These are phyloP conservation scores for Talaromyces wortmannii DNA, from an alignment of 495 filamentous ascomycete species.

Conservation along the genomic window DNA sequence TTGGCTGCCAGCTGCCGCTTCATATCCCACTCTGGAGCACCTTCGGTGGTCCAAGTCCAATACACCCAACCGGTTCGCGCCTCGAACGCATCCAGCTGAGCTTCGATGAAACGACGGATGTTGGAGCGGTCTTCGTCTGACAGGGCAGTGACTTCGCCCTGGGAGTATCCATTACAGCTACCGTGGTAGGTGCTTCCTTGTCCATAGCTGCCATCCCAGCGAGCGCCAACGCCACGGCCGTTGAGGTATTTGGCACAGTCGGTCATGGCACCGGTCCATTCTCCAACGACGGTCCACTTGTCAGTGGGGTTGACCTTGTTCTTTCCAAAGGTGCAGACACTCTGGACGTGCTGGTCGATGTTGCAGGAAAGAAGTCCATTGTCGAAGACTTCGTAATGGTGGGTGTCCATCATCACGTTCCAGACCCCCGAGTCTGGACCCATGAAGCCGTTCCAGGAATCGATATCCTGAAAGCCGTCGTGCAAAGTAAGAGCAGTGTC, in stretches of 20 bases:
- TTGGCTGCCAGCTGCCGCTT: constrained; percentile 52
- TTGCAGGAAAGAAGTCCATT: constrained; percentile 43
- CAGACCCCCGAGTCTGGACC: constrained; percentile 39
- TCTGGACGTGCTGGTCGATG: constrained; percentile 39
- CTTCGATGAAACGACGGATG: constrained; percentile 58
- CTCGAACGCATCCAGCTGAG: constrained; percentile 70
- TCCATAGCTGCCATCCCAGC: constrained; percentile 60
- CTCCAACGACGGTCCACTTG: constrained; percentile 67
- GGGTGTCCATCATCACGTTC: constrained; percentile 62
- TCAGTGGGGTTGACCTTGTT: constrained; percentile 46
- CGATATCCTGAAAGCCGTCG: constrained; percentile 59
- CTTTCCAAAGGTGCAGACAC: constrained; percentile 41
- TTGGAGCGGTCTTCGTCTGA: constrained; percentile 46
- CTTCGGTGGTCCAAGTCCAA: constrained; percentile 85
- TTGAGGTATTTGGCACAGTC: constrained; percentile 72
- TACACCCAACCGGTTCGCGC: constrained; percentile 66
- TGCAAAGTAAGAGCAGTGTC: constrained; percentile 55
- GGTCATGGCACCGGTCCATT: constrained; percentile 64
- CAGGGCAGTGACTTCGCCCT: constrained; percentile 48
- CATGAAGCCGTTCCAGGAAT: constrained; percentile 70
- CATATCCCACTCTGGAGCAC: constrained; percentile 84
- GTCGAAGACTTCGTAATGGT: constrained; percentile 66
- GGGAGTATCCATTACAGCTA: constrained; percentile 50
- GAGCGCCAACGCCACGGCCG: constrained; percentile 58
- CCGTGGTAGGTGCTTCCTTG: constrained; percentile 39